Base-by-base conservation (phyloP, 257 asterid genomes). In the Scutellaria galericulata region DNA sequence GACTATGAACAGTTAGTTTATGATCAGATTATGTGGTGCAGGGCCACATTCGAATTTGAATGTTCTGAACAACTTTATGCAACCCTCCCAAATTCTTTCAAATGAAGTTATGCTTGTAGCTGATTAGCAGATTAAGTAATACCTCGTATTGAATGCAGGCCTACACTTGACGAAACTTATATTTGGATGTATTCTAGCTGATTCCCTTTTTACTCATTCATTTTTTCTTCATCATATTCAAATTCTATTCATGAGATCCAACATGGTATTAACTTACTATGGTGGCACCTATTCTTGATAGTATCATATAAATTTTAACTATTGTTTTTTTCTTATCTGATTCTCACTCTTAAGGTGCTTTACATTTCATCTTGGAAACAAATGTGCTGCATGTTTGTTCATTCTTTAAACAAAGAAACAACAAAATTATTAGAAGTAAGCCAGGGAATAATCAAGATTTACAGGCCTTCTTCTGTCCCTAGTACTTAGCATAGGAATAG, bases 401-500 rank as follows among this genome's bases (percentile, higher is more conserved):
- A 24, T 70, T 52, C 9, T 12, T 24, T 57, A 4, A n/a, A 13
- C 10, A 37, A 50, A 51, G 18, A 47, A 48, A 11, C 31, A 18
- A 15, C 41, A 62, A 46, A 24, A 39, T 35, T 37, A 42, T 41
- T 69, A 20, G 64, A 69, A 20, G 27, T 45, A 68, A 69, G 37
- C 14, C 2, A 24, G 27, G 27, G 27, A 24, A 24, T 24, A 24
- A 24, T 24, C 27, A 24, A 24, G 27, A 24, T 24, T 0, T 24
- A 2, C 27, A 24, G 0, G 27, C 27, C 27, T 24, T 24, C 27
- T 24, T 24, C 27, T 2, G 2, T 24, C 27, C 1, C 27, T 24
- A 24, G 1, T 24, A 24, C 27, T 1, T 12, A 15, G 18, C 35
- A n/a, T 12, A 3, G 55, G 55, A 12, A 24, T 24, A 24, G 27